A percentile compares a stretch with the other conserved stretches of the same genome.
Evolutionary conservation across 2,329 filamentous ascomycete genomes (phyloP).

Genomic region (Fusarium setosum): DNA sequence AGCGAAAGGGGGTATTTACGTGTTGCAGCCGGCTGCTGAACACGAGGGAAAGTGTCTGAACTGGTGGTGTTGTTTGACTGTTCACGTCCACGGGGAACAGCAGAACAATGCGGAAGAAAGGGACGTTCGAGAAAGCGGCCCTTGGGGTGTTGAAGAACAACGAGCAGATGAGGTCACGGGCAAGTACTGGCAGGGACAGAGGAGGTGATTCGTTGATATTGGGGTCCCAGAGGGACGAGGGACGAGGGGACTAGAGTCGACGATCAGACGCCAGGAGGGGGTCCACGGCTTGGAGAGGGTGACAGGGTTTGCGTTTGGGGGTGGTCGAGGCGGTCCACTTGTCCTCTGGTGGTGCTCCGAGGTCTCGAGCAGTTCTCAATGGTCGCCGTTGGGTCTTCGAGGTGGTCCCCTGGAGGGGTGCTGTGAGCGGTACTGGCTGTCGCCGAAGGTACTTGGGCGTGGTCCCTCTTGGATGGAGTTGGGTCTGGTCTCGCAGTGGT

Average conservation of each 20-base stretch:
- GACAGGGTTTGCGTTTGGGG: constrained; percentile 38
- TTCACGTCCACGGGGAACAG: constrained; percentile 43
- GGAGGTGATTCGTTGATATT: constrained; percentile 39
- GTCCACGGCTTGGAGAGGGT: constrained; percentile 36
- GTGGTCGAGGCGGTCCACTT: constrained; percentile 39
- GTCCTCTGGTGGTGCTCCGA: constrained; percentile 36
- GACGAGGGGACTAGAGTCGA: constrained; percentile 36
- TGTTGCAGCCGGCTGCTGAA: constrained; percentile 46
- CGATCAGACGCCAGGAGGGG: constrained; percentile 44
- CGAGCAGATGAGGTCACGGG: constrained; percentile 44
- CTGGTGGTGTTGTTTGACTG: constrained; percentile 40
- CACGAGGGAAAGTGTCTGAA: constrained; percentile 37
- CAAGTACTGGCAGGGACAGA: constrained; percentile 32
- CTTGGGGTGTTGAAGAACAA: constrained; percentile 42
- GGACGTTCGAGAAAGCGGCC: constrained; percentile 30
- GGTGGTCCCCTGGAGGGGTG: constrained; percentile 38
- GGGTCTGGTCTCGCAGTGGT: constrained; percentile 27
- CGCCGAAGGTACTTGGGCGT: constrained; percentile 23
- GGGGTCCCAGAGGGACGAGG: constrained; percentile 27
- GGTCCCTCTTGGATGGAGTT: constrained; percentile 34
- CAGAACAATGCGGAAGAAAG: constrained; percentile 41
- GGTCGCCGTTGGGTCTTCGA: constrained; percentile 35
- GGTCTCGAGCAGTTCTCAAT: constrained; percentile 30
- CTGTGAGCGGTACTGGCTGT: constrained; percentile 26
- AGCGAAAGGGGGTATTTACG: constrained; percentile 32